Evolutionary conservation across 768 basidiomycete species (phyloP).

Genomic region (Cystobasidium onofrii): DNA sequence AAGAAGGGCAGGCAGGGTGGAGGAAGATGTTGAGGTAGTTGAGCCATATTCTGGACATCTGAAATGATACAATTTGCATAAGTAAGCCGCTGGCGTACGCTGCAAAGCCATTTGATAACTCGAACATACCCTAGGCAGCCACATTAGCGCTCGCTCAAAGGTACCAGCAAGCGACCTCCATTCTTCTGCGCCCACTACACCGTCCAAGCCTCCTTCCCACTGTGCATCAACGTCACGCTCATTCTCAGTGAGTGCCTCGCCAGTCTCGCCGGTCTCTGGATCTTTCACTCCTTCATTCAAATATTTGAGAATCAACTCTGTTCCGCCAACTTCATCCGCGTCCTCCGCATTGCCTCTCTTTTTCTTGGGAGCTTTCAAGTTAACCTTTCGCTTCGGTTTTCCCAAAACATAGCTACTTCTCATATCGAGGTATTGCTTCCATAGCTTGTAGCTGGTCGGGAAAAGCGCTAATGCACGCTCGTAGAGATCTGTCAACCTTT

Average conservation of each 20-base stretch:
- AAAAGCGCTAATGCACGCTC: constrained; percentile 83
- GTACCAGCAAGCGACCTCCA: constrained; percentile 81
- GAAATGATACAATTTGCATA: too few relatives aligned
- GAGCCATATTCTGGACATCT: constrained; percentile 92
- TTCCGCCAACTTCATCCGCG: constrained; percentile 33
- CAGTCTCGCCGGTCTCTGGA: constrained; percentile 59
- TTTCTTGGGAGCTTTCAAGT: constrained; percentile 77
- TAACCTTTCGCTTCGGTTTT: constrained; percentile 53
- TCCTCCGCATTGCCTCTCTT: constrained; percentile 55
- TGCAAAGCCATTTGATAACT: constrained; percentile 7
- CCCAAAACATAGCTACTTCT: constrained; percentile 82
- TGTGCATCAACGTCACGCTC: constrained; percentile 23
- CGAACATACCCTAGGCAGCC: constrained; percentile 70
- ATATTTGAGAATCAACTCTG: constrained; percentile 24
- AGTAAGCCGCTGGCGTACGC: too few relatives aligned
- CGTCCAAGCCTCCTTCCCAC: constrained; percentile 80
- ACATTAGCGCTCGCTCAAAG: constrained; percentile 89
- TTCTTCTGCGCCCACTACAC: constrained; percentile 87
- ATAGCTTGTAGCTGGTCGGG: constrained; percentile 83
- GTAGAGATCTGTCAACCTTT: constrained; percentile 82
- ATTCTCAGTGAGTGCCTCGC: constrained; percentile 36
- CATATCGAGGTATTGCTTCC: constrained; percentile 82
- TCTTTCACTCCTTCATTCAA: constrained; percentile 72
- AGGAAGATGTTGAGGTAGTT: constrained; percentile 83
- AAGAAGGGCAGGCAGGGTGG: constrained; percentile 78